Evolutionary conservation across 768 basidiomycete genomes (phyloP), one percentile per base, ranked within the genome.

Genomic region (Leccinum fibrillosum): DNA sequence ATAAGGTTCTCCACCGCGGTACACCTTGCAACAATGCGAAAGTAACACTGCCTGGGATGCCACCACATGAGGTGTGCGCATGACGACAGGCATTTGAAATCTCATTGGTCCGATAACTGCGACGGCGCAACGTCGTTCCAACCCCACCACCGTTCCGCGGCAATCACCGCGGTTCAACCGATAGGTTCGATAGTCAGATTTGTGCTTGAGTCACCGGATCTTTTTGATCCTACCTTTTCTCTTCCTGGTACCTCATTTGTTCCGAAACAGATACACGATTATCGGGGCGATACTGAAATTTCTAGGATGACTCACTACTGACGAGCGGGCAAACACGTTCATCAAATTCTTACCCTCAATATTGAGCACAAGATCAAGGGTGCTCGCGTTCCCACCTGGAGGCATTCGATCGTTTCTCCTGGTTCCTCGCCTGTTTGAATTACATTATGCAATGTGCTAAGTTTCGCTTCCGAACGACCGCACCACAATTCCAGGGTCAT

Each of bases 1-100:
- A 58, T 62, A 28, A 59, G 50, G 17, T 57, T 62, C 42, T 47
- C 45, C 13, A 56, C 49, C 47, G 17, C 53, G 17, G 37, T 17
- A 35, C 52, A 53, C 55, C 51, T 66, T 53, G 54, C 59, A 15
- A 47, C 39, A n/a, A 42, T 61, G 55, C 42, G 49, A 60, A 21
- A 55, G 60, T 54, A 34, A 26, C 12, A 37, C 13, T 53, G 13
- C 15, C 15, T 21, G n/a, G 34, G 17, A 3, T 21, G n/a, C n/a
- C 39, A n/a, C 39, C 4, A 44, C 42, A 32, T 32, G 19, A 44
- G n/a, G 42, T 19, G 4, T 44, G 42, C 11, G 19, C n/a, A 44
- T 44, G 42, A 44, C 42, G 42, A 44, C 42, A 44, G 42, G 11
- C 11, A 44, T 63, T 26, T 50, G 49, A 53, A 37, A 21, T 8